phyloP scores from a whole-genome alignment of 176 grass and related monocot genomes.

The Oryza meyeriana region DNA sequence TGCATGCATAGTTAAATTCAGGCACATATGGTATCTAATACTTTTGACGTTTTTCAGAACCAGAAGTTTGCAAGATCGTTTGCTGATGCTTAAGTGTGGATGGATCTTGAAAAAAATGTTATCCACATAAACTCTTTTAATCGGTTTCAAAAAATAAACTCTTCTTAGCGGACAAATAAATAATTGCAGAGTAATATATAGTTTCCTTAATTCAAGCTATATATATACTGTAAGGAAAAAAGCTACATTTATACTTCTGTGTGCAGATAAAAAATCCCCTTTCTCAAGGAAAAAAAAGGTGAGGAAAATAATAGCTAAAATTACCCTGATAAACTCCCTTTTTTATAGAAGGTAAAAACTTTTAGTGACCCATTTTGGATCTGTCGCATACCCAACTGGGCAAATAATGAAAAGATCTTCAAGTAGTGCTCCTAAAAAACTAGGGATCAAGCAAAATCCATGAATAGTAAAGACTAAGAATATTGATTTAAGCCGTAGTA shows the following conservation, averaged over 20 bases:
- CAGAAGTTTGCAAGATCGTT: neutral
- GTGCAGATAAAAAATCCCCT: neutral
- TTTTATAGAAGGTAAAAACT: neutral
- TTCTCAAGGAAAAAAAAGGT: neutral
- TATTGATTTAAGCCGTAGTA: neutral
- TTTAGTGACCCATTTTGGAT: neutral
- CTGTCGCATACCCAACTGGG: neutral
- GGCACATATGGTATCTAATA: neutral
- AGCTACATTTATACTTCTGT: neutral
- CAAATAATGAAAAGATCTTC: neutral
- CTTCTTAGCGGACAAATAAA: neutral
- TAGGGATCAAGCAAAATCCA: neutral
- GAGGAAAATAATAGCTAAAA: neutral
- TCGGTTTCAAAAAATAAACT: too few species aligned
- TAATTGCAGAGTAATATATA: neutral
- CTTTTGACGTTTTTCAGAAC: neutral
- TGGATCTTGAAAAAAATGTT: neutral
- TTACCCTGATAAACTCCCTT: neutral
- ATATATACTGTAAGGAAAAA: neutral
- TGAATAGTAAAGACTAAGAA: neutral
- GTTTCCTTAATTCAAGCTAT: neutral
- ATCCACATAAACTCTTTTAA: neutral
- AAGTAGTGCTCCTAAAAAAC: neutral
- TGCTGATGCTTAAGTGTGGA: neutral
- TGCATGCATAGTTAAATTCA: neutral